Conservation (phyloP, 257 asterid species). For the Paulownia fortunei region DNA sequence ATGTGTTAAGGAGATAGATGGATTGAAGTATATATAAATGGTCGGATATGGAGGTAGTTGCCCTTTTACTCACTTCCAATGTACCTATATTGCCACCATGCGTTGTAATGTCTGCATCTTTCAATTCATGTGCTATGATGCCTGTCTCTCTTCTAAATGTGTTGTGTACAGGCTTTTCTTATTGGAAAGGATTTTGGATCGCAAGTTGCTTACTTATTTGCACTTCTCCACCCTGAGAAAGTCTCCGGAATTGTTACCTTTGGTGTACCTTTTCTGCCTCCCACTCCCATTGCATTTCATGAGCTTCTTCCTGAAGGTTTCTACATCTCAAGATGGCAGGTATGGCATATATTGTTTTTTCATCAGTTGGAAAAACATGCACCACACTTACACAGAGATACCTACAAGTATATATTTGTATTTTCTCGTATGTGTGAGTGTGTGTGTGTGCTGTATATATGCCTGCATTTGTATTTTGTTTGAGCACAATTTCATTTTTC, state of each 20-base stretch:
- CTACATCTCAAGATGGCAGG: constrained; percentile 76
- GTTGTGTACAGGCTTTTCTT: constrained; percentile 47
- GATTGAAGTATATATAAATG: not conserved
- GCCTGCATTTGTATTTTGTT: not conserved
- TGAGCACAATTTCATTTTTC: not conserved
- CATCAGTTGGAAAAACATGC: not conserved
- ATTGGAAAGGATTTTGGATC: constrained; percentile 62
- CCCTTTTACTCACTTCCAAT: not conserved
- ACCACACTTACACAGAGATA: too few species aligned
- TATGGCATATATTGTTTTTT: constrained; percentile 2
- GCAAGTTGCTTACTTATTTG: constrained; percentile 43
- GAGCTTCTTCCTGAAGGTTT: constrained; percentile 59
- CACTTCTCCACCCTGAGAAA: constrained; percentile 57
- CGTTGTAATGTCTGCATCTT: not conserved
- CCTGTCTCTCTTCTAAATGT: not conserved
- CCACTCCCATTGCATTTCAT: constrained; percentile 17
- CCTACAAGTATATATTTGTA: not conserved
- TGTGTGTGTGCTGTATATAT: not conserved
- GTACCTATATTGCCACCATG: not conserved
- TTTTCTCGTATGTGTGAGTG: not conserved
- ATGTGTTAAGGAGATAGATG: too few species aligned
- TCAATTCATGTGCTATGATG: not conserved
- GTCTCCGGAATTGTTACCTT: constrained; percentile 53
- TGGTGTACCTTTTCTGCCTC: constrained; percentile 59
- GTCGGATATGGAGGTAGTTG: not conserved